Evolutionary conservation across 768 basidiomycete genomes (phyloP).

Genomic region (Mycena olivaceomarginata): DNA sequence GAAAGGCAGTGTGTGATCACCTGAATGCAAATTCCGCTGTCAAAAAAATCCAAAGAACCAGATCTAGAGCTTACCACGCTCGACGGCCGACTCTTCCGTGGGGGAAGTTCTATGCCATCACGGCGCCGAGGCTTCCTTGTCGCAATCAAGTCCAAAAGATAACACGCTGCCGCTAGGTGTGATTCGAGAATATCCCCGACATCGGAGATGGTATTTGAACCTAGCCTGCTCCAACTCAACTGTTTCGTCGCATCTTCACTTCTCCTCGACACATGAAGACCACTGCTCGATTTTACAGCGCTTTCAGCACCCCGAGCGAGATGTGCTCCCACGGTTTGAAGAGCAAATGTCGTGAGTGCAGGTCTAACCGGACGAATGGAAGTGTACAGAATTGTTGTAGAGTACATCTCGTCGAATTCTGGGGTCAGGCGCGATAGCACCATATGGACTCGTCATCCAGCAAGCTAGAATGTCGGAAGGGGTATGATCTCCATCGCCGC

Average conservation of each 20-base stretch:
- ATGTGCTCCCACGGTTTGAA: slow-evolving; percentile 19
- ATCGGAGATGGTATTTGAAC: not conserved
- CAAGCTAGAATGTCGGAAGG: slow-evolving; percentile 5
- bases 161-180: no score
- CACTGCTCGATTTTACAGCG: slow-evolving; percentile 7
- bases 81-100: no score
- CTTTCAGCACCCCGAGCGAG: not conserved
- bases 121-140: no score
- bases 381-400: slow-evolving; percentile 9
- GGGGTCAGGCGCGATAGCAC: not conserved
- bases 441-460: slow-evolving; percentile 19
- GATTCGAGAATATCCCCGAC: not conserved
- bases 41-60: no score
- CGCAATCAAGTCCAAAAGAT: no score
- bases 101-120: no score
- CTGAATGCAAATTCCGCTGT: no score
- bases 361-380: slow-evolving; percentile 23
- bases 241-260: not conserved
- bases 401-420: not conserved
- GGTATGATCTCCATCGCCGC: not conserved
- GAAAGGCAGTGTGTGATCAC: no score
- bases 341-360: slow-evolving; percentile 30
- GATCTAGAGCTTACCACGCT: no score
- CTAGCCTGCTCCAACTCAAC: not conserved
- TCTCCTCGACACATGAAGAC: slow-evolving; percentile 38